Base-by-base conservation (phyloP, 768 basidiomycete species). In the Russula foetens region DNA sequence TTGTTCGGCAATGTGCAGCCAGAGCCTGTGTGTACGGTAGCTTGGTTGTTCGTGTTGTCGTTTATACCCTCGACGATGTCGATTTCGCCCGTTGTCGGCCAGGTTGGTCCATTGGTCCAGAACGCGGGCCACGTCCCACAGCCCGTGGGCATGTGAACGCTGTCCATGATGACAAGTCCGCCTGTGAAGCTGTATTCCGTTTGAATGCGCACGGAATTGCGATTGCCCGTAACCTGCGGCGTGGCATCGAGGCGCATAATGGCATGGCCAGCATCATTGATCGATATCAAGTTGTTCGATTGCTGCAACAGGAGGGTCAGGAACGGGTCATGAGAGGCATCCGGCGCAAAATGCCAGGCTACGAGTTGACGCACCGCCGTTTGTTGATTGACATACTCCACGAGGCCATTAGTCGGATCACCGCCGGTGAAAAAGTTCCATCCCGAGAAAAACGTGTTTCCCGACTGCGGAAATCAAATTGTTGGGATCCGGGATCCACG, bases 181-280 rank as follows among this genome's bases (percentile, higher is more conserved):
- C 83, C 82, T 35, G 80, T 87, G 68, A 82, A 88, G 3, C 75
- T 72, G 53, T 75, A 71, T 29, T 83, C 69, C 0, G 86, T 84
- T 50, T 83, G 84, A 65, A 98, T 87, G 63, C 94, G 85, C 41
- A 96, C 79, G 64, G 88, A 86, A 71, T 83, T 79, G 61, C 94
- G 82, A 56, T 80, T 86, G 43, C 71, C 80, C n/a, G 79, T 67
- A 33, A 94, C 86, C 19, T 73, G 79, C 11, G 83, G 78, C 5
- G 92, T 95, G 7, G 90, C 94, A 69, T 96, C 92, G 26, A 96
- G 85, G 35, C 82, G 77, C 92, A 98, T 95, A 58, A 97, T 73
- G 19, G 88, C 90, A 72, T 92, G 82, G 23, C 90, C 90, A 11
- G 77, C 78, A 24, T 68, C 63, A 68, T 91, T 94, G 67, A 93